Evolutionary conservation across 129 eudicot species (phyloP).

Genomic region (Pseudognaphalium luteoalbum): DNA sequence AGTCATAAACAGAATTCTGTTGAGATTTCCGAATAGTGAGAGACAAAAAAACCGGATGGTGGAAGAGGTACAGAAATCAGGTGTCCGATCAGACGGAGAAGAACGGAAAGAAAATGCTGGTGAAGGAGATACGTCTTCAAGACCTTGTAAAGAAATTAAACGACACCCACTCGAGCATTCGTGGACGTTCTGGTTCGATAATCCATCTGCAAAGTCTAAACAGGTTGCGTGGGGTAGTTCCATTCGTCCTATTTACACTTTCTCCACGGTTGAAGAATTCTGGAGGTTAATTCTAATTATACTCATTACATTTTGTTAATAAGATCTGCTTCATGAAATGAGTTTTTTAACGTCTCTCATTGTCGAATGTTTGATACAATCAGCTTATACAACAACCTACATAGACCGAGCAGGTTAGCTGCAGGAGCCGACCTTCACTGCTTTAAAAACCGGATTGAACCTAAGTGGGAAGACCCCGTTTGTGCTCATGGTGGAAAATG

Average conservation of each 20-base stretch:
- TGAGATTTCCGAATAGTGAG: neutral
- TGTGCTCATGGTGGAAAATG: constrained; percentile 98
- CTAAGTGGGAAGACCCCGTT: constrained; percentile 94
- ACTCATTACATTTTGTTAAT: neutral
- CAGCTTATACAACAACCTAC: constrained; percentile 85
- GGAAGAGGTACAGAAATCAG: constrained; percentile 8
- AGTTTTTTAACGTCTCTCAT: neutral
- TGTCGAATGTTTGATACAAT: neutral
- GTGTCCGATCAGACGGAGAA: constrained; percentile 29
- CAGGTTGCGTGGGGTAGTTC: constrained; percentile 80
- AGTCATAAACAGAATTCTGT: neutral
- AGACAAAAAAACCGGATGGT: neutral
- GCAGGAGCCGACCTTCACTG: constrained; percentile 76
- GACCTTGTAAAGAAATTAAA: constrained; percentile 21
- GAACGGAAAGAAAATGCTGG: constrained; percentile 49
- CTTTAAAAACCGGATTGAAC: constrained; percentile 80
- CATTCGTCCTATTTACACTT: constrained; percentile 76
- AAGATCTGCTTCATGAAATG: neutral
- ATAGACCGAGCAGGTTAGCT: constrained; percentile 76
- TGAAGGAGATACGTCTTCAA: constrained; percentile 29
- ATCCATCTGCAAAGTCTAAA: constrained; percentile 59
- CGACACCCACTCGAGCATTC: constrained; percentile 72
- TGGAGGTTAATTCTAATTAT: constrained; percentile 58
- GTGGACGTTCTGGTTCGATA: constrained; percentile 93
- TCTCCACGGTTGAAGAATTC: constrained; percentile 81